Percentiles rank a stretch among this genome's conserved stretches.
phyloP scores from a whole-genome alignment of 2,329 filamentous ascomycete genomes.

The Hypoxylon sp. region DNA sequence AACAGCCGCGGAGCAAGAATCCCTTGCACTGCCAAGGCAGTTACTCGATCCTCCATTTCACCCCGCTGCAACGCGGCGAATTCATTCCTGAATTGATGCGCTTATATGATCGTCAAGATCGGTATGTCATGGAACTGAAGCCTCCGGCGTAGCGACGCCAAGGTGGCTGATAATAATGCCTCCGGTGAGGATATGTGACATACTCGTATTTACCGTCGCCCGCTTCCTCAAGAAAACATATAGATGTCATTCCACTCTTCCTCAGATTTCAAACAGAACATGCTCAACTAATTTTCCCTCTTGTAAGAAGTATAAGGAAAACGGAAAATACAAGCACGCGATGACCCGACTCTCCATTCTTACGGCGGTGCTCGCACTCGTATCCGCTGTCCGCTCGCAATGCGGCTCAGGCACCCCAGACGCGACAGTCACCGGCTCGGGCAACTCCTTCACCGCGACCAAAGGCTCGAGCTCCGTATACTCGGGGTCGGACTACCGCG shows the following conservation, averaged over 20 bases:
- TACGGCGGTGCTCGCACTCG: slow-evolving; percentile 57
- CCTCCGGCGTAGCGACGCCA: slow-evolving; percentile 23
- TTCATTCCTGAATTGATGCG: slow-evolving; percentile 19
- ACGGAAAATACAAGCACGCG: background rate
- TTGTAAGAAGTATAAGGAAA: too few relatives aligned
- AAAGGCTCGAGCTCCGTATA: slow-evolving; percentile 60
- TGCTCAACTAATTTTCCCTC: background rate
- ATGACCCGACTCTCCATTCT: slow-evolving; percentile 49
- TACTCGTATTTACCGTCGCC: background rate
- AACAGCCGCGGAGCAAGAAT: slow-evolving; percentile 19
- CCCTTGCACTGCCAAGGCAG: slow-evolving; percentile 25
- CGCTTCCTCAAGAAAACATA: background rate
- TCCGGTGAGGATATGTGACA: slow-evolving; percentile 1
- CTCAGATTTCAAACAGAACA: background rate
- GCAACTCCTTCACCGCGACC: slow-evolving; percentile 41
- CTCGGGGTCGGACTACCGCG: slow-evolving; percentile 64
- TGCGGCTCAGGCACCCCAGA: slow-evolving; percentile 45
- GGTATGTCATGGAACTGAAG: slow-evolving; percentile 29
- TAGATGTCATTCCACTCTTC: background rate
- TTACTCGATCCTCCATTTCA: slow-evolving; percentile 17
- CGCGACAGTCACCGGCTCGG: slow-evolving; percentile 42
- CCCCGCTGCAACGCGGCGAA: slow-evolving; percentile 4
- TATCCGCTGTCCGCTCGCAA: slow-evolving; percentile 52
- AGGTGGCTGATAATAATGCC: slow-evolving; percentile 14
- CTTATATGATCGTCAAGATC: slow-evolving; percentile 16